Conservation (phyloP, 345 rosid genomes). For the Conringia planisiliqua region DNA sequence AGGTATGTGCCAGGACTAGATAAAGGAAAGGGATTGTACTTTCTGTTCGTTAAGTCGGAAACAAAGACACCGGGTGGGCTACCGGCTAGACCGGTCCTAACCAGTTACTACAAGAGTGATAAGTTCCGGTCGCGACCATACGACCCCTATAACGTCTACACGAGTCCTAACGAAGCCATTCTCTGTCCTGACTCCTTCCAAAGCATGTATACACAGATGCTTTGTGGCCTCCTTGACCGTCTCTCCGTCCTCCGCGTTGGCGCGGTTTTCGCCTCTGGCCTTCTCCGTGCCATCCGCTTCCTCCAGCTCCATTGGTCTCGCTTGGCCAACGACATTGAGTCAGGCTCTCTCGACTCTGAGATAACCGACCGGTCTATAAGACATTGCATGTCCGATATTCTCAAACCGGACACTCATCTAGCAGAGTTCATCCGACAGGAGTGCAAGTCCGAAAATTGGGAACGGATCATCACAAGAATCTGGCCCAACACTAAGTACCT, state of each 20-base stretch:
- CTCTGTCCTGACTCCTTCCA: conserved; percentile 90
- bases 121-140: conserved; percentile 80
- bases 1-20: conserved; percentile 87
- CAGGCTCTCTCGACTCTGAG: conserved; percentile 52
- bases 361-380: conserved; percentile 50
- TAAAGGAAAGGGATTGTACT: conserved; percentile 88
- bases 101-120: conserved; percentile 95
- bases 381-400: conserved; percentile 38
- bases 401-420: conserved; percentile 55
- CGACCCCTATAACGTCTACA: conserved; percentile 83
- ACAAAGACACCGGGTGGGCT: conserved; percentile 86
- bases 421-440: conserved; percentile 51
- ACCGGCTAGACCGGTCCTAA: conserved; percentile 82
- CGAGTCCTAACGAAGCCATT: conserved; percentile 90
- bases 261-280: conserved; percentile 90
- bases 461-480: conserved; percentile 60
- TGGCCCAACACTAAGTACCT: conserved; percentile 93
- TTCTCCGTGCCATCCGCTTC: conserved; percentile 83
- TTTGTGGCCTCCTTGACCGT: conserved; percentile 78
- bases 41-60: conserved; percentile 85
- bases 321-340: conserved; percentile 56
- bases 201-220: conserved; percentile 96
- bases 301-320: conserved; percentile 77
- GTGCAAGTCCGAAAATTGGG: conserved; percentile 67
- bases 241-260: conserved; percentile 80